Base-by-base conservation (phyloP, 305 asterid genomes). In the Fraxinus dipetala region DNA sequence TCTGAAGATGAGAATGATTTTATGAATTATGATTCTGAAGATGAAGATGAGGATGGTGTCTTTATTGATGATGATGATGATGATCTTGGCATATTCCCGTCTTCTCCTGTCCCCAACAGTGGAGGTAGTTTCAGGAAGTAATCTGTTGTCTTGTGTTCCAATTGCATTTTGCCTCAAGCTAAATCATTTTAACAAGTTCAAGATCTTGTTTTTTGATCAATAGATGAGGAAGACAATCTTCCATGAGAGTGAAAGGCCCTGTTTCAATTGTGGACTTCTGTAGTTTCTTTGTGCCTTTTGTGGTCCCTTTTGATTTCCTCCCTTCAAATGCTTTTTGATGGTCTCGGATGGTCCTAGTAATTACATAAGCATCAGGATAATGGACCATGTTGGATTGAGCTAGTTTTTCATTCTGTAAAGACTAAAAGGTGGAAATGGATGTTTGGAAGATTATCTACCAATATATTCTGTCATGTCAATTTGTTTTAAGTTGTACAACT, bases 101-200 rank as follows among this genome's bases (percentile, higher is more conserved):
- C 88, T 76, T 87, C 92, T 14, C 86, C 91, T 72, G 82, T 86
- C 80, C 91, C 78, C 80, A 92, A 86, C 20, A 89, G 92, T 81
- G 97, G 98, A 91, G 98, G 98, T 95, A 91, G 26, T 38, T 83
- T 75, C 63, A 7, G 22, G 20, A 31, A 69, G 24, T 69, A 69
- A 69, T 69, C 22, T 14, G 75, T 30, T 28, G 4, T 69, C 40
- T 13, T 69, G 20, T 69, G 20, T 69, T 30, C 75, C 13, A 31
- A 69, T 69, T 69, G 75, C 75, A 31, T 69, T 69, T 31, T 69
- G 22, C 40, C 75, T 11, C 24, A 16, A 13, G 11, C 43, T 16
- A 31, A 70, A 30, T 14, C 75, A 31, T 70, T 70, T 70, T 31
- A 70, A 16, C 40, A 31, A 13, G 40, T 30, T 69, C 32, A 28